A percentile compares a stretch with the other conserved stretches of the same genome.
Conservation (phyloP, 2,329 filamentous ascomycete genomes). For the Aureobasidium vineae region DNA sequence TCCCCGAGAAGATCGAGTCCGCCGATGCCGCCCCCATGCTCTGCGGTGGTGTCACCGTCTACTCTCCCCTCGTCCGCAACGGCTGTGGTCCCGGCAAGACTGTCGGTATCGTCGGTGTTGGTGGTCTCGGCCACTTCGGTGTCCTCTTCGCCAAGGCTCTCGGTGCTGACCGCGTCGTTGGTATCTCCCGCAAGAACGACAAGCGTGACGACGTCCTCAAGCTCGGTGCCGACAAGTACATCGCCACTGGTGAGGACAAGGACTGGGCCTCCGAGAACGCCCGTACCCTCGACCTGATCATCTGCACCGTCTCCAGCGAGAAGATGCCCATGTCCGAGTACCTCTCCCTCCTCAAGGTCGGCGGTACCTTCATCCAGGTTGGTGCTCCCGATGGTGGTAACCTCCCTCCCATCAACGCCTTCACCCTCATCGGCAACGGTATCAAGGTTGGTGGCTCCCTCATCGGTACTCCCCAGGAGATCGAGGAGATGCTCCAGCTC, state of each 20-base stretch:
- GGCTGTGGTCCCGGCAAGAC: conserved; percentile 65
- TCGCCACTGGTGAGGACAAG: conserved; percentile 55
- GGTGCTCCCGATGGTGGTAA: conserved; percentile 59
- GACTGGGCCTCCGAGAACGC: conserved; percentile 58
- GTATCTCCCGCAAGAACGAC: conserved; percentile 57
- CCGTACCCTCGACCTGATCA: conserved; percentile 55
- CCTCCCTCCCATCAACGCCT: conserved; percentile 55
- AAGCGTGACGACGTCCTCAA: conserved; percentile 60
- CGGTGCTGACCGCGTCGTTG: conserved; percentile 63
- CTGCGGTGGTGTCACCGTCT: conserved; percentile 73
- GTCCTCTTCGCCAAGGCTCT: conserved; percentile 68
- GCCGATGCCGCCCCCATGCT: conserved; percentile 65
- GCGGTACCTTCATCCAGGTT: conserved; percentile 63
- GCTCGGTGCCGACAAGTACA: conserved; percentile 59
- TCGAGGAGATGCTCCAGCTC: conserved; percentile 60
- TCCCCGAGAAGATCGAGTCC: conserved; percentile 50
- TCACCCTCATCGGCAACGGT: conserved; percentile 57
- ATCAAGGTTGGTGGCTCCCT: conserved; percentile 45
- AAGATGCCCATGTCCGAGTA: conserved; percentile 64
- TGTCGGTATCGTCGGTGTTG: conserved; percentile 70
- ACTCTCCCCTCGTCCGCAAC: conserved; percentile 63
- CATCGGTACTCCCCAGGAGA: conserved; percentile 56
- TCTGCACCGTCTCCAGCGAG: conserved; percentile 56
- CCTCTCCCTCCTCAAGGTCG: conserved; percentile 56
- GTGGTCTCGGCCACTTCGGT: conserved; percentile 68